phyloP scores from a whole-genome alignment of 228 moss, liverwort and hornwort species.

The Sphagnum fallax region DNA sequence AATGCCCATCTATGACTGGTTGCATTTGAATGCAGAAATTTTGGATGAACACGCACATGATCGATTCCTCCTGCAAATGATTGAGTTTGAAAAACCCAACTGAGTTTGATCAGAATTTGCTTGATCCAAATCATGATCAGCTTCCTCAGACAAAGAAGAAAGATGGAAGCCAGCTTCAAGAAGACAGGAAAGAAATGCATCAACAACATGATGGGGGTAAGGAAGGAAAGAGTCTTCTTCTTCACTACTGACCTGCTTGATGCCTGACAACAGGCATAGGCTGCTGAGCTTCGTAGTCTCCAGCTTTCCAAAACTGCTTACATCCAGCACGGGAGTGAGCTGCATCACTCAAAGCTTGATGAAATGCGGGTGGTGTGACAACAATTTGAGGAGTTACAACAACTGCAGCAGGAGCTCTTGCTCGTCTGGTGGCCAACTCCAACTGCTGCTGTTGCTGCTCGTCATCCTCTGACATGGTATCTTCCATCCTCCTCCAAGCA shows the following conservation, averaged over 20 bases:
- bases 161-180: too few species aligned
- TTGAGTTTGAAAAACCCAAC: too few species aligned
- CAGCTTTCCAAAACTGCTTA: slow-evolving; percentile 54
- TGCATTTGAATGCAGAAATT: slow-evolving; percentile 49
- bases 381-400: slow-evolving; percentile 21
- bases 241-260: slow-evolving; percentile 23
- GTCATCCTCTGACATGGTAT: slow-evolving; percentile 17
- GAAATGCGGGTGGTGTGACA: slow-evolving; percentile 24
- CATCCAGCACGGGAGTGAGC: slow-evolving; percentile 15
- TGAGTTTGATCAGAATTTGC: too few species aligned
- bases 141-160: too few species aligned
- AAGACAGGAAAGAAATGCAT: too few species aligned
- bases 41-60: slow-evolving; percentile 46
- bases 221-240: too few species aligned
- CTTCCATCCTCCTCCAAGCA: slow-evolving; percentile 11
- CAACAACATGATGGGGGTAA: too few species aligned
- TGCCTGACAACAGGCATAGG: slow-evolving; percentile 18
- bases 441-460: slow-evolving; percentile 20
- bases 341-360: slow-evolving; percentile 19
- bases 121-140: too few species aligned
- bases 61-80: slow-evolving; percentile 35
- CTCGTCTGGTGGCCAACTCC: slow-evolving; percentile 6
- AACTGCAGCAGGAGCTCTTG: slow-evolving; percentile 1
- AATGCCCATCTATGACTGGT: slow-evolving; percentile 54
- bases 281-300: slow-evolving; percentile 44